Percentiles rank a stretch among this genome's conserved stretches.
phyloP scores from a whole-genome alignment of 1,139 yeast genomes.

The Candida smagusa region DNA sequence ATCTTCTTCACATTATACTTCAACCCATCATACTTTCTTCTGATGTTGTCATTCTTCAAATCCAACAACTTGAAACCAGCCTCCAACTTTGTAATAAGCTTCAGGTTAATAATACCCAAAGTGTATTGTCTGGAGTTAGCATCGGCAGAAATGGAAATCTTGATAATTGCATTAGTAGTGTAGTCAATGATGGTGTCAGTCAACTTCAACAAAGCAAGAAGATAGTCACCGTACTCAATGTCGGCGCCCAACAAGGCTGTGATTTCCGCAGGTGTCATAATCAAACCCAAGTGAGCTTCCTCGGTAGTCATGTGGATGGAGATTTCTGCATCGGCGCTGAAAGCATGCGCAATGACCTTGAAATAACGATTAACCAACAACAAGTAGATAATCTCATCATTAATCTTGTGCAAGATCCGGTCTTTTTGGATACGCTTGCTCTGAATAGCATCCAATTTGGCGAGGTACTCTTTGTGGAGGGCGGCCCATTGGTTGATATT shows the following conservation, averaged over 20 bases:
- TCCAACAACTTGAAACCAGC: conserved; percentile 29
- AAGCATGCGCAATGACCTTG: conserved; percentile 13
- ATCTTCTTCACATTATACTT: conserved; percentile 29
- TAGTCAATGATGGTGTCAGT: conserved; percentile 27
- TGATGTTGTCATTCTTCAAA: conserved; percentile 27
- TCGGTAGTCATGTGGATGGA: conserved; percentile 5
- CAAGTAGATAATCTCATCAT: conserved; percentile 21
- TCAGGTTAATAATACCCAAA: conserved; percentile 22
- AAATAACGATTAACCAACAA: conserved; percentile 20
- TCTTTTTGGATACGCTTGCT: conserved; percentile 20
- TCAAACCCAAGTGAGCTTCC: conserved; percentile 12
- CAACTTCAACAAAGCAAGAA: conserved; percentile 22
- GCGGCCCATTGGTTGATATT: conserved; percentile 3
- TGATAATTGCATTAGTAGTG: conserved; percentile 26
- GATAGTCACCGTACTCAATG: conserved; percentile 21
- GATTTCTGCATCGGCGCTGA: conserved; percentile 4
- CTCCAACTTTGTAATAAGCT: conserved; percentile 24
- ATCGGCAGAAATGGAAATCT: conserved; percentile 16
- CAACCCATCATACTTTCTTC: conserved; percentile 30
- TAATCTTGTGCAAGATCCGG: conserved; percentile 16
- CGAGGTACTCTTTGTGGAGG: conserved; percentile 1
- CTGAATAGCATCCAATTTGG: conserved; percentile 5
- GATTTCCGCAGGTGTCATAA: conserved; percentile 21
- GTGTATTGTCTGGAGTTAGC: conserved; percentile 17
- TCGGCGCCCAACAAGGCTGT: conserved; percentile 10